These are phyloP conservation scores for Russula brevipes DNA, from an alignment of 768 basidiomycete species.

Conservation along the genomic window DNA sequence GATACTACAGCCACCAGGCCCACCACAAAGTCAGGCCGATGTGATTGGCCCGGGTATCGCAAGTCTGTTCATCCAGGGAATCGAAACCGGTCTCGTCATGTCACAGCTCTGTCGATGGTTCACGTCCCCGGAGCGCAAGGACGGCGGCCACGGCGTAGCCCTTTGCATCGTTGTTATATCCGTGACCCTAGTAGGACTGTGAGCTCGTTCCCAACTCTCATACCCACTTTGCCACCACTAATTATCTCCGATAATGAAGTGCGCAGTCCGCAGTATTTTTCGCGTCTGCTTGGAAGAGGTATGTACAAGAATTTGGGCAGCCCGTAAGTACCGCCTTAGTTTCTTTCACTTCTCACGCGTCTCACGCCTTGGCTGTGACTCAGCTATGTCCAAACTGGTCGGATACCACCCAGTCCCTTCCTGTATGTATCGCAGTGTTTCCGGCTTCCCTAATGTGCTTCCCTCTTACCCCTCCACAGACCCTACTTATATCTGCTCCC, in stretches of 20 bases:
- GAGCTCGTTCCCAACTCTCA: not conserved
- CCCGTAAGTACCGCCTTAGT: not conserved
- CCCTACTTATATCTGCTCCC: not conserved
- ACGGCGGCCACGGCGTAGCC: not conserved
- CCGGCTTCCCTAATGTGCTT: not conserved
- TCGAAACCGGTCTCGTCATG: conserved; percentile 8
- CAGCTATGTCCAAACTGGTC: not conserved
- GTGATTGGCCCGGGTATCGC: conserved; percentile 4
- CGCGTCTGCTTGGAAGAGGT: not conserved
- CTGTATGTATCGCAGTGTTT: not conserved
- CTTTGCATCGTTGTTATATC: not conserved
- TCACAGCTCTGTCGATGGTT: conserved; percentile 15
- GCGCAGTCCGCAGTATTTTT: conserved; percentile 7
- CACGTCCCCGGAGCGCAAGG: not conserved
- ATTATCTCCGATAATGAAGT: not conserved
- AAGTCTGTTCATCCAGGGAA: conserved; percentile 5
- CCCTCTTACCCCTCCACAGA: conserved; percentile 1
- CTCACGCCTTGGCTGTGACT: not conserved
- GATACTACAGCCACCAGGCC: not conserved
- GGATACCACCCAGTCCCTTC: not conserved
- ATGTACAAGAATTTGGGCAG: not conserved
- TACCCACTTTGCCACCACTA: not conserved
- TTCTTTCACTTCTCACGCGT: not conserved
- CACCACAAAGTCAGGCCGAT: not conserved
- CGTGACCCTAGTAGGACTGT: conserved; percentile 14